Conservation (phyloP, 192 early-diverging fungal species). For the Coemansia furcata region DNA sequence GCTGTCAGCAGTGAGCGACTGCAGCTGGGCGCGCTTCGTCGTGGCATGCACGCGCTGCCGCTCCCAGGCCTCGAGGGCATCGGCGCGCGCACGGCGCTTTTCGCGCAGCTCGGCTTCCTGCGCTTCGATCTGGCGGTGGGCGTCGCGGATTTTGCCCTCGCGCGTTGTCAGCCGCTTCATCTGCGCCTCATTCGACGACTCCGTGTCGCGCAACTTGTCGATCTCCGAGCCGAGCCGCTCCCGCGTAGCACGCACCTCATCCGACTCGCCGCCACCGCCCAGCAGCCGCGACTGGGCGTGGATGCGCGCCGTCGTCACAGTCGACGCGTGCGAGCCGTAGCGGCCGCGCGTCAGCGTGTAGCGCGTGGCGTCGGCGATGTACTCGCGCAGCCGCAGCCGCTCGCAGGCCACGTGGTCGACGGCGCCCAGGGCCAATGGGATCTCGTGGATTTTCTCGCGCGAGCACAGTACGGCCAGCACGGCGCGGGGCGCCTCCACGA, state of each 20-base stretch:
- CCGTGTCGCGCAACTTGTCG: slow-evolving; percentile 20
- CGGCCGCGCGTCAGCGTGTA: slow-evolving; percentile 31
- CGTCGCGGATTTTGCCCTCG: slow-evolving; percentile 31
- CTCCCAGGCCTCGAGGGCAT: slow-evolving; percentile 15
- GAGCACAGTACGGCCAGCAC: slow-evolving; percentile 67
- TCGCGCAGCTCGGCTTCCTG: slow-evolving; percentile 31
- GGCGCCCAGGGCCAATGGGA: slow-evolving; percentile 40
- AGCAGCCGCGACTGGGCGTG: slow-evolving; percentile 18
- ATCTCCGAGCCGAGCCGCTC: slow-evolving; percentile 21
- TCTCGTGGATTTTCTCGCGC: slow-evolving; percentile 57
- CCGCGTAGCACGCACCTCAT: slow-evolving; percentile 31
- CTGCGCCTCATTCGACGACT: slow-evolving; percentile 24
- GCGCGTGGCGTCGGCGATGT: slow-evolving; percentile 40
- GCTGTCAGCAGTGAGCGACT: slow-evolving; percentile 16
- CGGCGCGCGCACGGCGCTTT: slow-evolving; percentile 12
- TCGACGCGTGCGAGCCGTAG: slow-evolving; percentile 40
- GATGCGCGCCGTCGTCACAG: slow-evolving; percentile 34
- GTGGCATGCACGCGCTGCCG: slow-evolving; percentile 23
- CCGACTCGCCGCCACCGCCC: slow-evolving; percentile 33
- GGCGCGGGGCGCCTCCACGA: slow-evolving; percentile 67
- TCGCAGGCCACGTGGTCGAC: slow-evolving; percentile 41
- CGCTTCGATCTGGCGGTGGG: slow-evolving; percentile 20
- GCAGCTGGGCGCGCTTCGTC: slow-evolving; percentile 28
- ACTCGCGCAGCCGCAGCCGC: slow-evolving; percentile 20
- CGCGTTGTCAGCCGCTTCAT: slow-evolving; percentile 24